Percentiles rank a stretch among this genome's conserved stretches.
phyloP scores from a whole-genome alignment of 176 grass and related monocot genomes.

The Calamus simplicifolius region DNA sequence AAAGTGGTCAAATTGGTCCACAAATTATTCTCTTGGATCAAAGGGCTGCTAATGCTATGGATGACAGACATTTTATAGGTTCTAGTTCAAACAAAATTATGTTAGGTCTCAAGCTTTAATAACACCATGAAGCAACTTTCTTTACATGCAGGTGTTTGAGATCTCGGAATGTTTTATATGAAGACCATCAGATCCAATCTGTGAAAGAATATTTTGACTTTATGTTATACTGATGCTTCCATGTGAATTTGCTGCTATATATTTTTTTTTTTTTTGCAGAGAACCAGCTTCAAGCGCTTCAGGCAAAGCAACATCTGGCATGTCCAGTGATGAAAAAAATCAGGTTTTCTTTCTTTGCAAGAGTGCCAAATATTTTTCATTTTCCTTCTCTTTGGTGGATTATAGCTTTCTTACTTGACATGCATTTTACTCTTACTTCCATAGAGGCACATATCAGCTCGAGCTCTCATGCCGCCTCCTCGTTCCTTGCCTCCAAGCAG shows the following conservation, averaged over 20 bases:
- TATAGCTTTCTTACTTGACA: slow-evolving; percentile 1
- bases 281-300: slow-evolving; percentile 86
- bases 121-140: no score
- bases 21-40: no score
- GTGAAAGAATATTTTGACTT: neutral
- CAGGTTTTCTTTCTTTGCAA: slow-evolving; percentile 45
- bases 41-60: no score
- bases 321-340: slow-evolving; percentile 97
- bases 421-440: slow-evolving; percentile 2
- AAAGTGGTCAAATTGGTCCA: no score
- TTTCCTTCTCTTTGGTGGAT: neutral
- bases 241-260: slow-evolving; percentile 13
- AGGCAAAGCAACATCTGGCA: slow-evolving; percentile 78
- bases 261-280: slow-evolving; percentile 39
- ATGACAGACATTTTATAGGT: no score
- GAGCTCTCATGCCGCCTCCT: slow-evolving; percentile 96
- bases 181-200: neutral
- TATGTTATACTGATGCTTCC: neutral
- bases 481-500: slow-evolving; percentile 66
- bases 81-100: no score
- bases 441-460: slow-evolving; percentile 72
- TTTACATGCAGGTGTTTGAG: no score
- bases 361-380: slow-evolving; percentile 5
- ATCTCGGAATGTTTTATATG: no score
- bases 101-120: no score